Evolutionary conservation across 169 alveolate species (phyloP).

Genomic region (Plasmodium inui): DNA sequence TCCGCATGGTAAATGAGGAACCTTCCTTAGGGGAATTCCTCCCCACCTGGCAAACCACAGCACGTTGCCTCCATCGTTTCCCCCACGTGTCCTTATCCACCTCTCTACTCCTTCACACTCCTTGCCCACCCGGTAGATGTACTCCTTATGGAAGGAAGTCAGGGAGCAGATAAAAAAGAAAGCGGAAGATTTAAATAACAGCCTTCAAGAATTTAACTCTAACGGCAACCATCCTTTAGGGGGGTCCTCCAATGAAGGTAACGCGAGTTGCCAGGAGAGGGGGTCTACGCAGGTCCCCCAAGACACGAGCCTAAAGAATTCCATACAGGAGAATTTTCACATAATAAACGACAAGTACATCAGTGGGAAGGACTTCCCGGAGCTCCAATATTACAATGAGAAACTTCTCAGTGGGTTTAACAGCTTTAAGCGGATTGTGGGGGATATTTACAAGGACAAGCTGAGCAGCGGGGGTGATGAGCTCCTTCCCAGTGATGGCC

Average conservation of each 20-base stretch:
- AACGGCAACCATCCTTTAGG: neutral
- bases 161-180: slow-evolving; percentile 71
- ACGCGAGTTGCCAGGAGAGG: neutral
- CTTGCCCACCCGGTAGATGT: slow-evolving; percentile 19
- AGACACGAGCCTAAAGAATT: slow-evolving; percentile 6
- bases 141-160: slow-evolving; percentile 74
- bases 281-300: neutral
- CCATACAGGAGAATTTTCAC: slow-evolving; percentile 49
- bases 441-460: slow-evolving; percentile 60
- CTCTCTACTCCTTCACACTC: neutral
- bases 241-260: neutral
- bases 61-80: neutral
- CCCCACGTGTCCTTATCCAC: neutral
- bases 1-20: neutral
- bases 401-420: slow-evolving; percentile 54
- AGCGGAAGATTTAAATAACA: slow-evolving; percentile 69
- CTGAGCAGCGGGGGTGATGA: neutral
- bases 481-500: neutral
- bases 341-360: slow-evolving; percentile 52
- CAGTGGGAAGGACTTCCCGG: slow-evolving; percentile 22
- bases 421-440: slow-evolving; percentile 61
- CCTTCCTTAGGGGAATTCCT: neutral
- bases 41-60: neutral
- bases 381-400: slow-evolving; percentile 61
- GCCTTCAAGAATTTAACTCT: slow-evolving; percentile 48